Percentiles rank a stretch among this genome's conserved stretches.
phyloP scores from a whole-genome alignment of 805 yeast genomes.

The Komagataella populi region DNA sequence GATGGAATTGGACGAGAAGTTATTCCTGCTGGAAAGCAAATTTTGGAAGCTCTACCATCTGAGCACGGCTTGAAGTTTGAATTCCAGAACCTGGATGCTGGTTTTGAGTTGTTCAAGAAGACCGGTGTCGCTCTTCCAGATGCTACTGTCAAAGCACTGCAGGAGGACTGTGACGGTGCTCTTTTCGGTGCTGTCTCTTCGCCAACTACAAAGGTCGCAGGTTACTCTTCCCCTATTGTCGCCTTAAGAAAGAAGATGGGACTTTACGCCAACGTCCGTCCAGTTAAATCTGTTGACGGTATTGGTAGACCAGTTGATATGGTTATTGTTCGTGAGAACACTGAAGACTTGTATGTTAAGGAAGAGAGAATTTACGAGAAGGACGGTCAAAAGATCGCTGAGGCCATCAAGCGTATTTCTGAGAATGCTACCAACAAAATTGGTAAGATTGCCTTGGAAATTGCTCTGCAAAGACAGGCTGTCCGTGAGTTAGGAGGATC shows the following conservation, averaged over 20 bases:
- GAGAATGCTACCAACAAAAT: conserved; percentile 78
- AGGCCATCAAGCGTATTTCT: conserved; percentile 93
- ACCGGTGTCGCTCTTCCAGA: conserved; percentile 97
- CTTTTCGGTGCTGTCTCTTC: conserved; percentile 95
- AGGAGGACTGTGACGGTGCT: conserved; percentile 88
- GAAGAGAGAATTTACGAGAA: conserved; percentile 69
- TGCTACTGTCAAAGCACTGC: conserved; percentile 68
- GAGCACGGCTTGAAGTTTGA: conserved; percentile 67
- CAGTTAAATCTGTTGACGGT: conserved; percentile 86
- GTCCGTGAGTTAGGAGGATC: conserved; percentile 53
- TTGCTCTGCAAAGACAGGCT: conserved; percentile 82
- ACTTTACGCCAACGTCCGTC: conserved; percentile 92
- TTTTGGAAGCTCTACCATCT: conserved; percentile 73
- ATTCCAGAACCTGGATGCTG: conserved; percentile 83
- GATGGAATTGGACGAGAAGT: conserved; percentile 98
- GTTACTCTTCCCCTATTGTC: conserved; percentile 96
- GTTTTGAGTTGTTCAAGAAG: conserved; percentile 83
- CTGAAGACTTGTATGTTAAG: conserved; percentile 94
- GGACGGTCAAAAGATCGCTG: conserved; percentile 87
- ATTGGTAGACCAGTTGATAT: conserved; percentile 85
- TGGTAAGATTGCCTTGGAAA: conserved; percentile 83
- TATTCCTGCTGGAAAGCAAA: conserved; percentile 88
- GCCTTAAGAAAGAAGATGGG: conserved; percentile 96
- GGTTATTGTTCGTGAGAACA: conserved; percentile 97
- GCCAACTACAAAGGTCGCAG: conserved; percentile 86